Percentiles rank a stretch among this genome's conserved stretches.
Conservation (phyloP, 225 moss, liverwort and hornwort species). For the Takakia lepidozioides region DNA sequence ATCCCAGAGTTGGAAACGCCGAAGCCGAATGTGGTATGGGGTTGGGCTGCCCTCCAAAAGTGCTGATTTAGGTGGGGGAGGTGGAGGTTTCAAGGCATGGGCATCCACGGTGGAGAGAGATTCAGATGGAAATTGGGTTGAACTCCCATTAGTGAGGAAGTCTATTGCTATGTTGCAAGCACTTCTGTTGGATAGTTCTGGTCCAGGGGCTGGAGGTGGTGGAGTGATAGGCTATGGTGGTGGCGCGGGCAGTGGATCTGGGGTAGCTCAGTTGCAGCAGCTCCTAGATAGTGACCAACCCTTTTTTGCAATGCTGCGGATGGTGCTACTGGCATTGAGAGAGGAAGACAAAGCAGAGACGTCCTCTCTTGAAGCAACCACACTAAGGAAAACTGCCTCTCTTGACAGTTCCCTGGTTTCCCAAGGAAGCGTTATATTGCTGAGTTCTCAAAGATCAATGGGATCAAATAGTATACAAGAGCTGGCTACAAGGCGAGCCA, state of each 20-base stretch:
- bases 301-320: constrained; percentile 97
- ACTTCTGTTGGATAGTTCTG: constrained; percentile 84
- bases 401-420: constrained; percentile 19
- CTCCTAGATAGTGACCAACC: constrained; percentile 96
- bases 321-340: constrained; percentile 72
- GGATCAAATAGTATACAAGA: constrained; percentile 60
- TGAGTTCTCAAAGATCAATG: constrained; percentile 29
- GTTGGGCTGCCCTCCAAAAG: constrained; percentile 67
- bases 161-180: constrained; percentile 89
- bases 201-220: constrained; percentile 85
- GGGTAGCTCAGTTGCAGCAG: constrained; percentile 92
- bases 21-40: constrained; percentile 99
- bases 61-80: constrained; percentile 66
- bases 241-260: constrained; percentile 93
- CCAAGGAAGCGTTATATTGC: constrained; percentile 37
- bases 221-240: constrained; percentile 82
- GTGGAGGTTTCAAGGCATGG: constrained; percentile 70
- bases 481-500: constrained; percentile 59
- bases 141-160: constrained; percentile 71
- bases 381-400: constrained; percentile 9
- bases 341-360: constrained; percentile 66
- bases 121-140: constrained; percentile 71
- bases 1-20: constrained; percentile 82
- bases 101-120: constrained; percentile 68
- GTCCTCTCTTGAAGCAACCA: constrained; percentile 16